Conservation (phyloP, 495 filamentous ascomycete species). For the Neurospora sp. region DNA sequence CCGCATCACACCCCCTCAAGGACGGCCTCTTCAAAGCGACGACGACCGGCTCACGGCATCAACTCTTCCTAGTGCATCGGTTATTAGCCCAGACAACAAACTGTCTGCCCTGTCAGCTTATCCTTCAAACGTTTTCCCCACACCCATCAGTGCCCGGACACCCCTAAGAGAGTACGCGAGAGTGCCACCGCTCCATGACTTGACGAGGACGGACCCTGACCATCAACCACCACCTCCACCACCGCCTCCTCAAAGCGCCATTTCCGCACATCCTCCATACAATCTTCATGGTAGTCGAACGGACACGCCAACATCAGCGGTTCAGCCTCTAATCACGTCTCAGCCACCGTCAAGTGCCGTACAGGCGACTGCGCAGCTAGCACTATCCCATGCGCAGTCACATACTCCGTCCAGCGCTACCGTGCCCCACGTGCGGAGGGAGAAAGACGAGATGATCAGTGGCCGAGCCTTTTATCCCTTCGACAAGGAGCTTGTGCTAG, state of each 20-base stretch:
- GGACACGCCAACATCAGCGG: slow-evolving; percentile 26
- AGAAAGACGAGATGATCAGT: slow-evolving; percentile 90
- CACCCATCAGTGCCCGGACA: slow-evolving; percentile 42
- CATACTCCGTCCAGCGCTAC: slow-evolving; percentile 17
- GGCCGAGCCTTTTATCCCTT: slow-evolving; percentile 74
- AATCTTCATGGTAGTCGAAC: slow-evolving; percentile 37
- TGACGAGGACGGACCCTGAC: slow-evolving; percentile 38
- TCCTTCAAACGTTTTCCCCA: slow-evolving; percentile 38
- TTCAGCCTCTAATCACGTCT: slow-evolving; percentile 19
- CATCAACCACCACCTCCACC: slow-evolving; percentile 14
- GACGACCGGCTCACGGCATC: slow-evolving; percentile 40
- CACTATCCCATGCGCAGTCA: slow-evolving; percentile 42
- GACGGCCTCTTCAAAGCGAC: slow-evolving; percentile 35
- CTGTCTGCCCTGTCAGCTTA: slow-evolving; percentile 41
- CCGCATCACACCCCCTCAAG: slow-evolving; percentile 46
- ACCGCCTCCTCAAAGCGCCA: slow-evolving; percentile 15
- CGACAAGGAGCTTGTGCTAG: slow-evolving; percentile 66
- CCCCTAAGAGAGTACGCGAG: slow-evolving; percentile 41
- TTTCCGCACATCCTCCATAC: slow-evolving; percentile 15
- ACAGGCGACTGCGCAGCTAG: slow-evolving; percentile 51
- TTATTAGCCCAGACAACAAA: slow-evolving; percentile 44
- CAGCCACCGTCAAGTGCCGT: slow-evolving; percentile 25
- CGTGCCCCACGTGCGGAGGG: slow-evolving; percentile 34
- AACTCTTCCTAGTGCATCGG: slow-evolving; percentile 39
- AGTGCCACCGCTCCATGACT: slow-evolving; percentile 44